Base-by-base conservation (phyloP, 108 stramenopile genomes). In the Cyclotella baltica region DNA sequence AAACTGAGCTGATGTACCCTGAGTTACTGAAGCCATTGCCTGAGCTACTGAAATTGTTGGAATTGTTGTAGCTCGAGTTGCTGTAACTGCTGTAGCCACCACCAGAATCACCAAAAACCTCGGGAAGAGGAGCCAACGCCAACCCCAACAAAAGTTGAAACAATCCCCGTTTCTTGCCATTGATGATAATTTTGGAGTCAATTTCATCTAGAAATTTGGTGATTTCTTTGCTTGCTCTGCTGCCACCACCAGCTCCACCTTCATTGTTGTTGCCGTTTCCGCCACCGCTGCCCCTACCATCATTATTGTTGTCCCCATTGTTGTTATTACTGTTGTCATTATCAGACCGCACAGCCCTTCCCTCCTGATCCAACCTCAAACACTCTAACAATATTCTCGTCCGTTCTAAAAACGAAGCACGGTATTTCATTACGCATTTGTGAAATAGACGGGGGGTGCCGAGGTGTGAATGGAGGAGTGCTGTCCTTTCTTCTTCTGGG, bases 361-460 rank as follows among this genome's bases (percentile, higher is more conserved):
- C 27, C 36, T 72, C 77, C 25, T 62, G 72, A 59, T 88, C 88
- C 38, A 90, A 57, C 8, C 88, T 80, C 9, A 90, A 56, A 46
- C 78, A 86, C 58, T 90, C 88, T 23, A 80, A 78, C 22, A 90
- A 27, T 19, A 88, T 64, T 9, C 81, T 43, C 23, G 88, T 28
- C 19, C 90, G 71, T 0, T 77, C 85, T 46, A 87, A 34, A 15
- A 85, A 88, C 50, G 86, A 85, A 16, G 58, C 57, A 28, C 73
- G 53, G 62, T 88, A 85, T 23, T 66, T 71, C 4, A 52, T 27
- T 0, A 86, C 16, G 11, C 73, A 72, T 35, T 70, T 73, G 9
- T 69, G 23, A 29, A 88, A 76, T 1, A 88, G 53, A 27, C 76
- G 77, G 0, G 30, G 36, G 28, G 85, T 87, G 22, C 90, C 88